Conservation (phyloP, 768 basidiomycete genomes). For the Gloeostereum incarnatum region DNA sequence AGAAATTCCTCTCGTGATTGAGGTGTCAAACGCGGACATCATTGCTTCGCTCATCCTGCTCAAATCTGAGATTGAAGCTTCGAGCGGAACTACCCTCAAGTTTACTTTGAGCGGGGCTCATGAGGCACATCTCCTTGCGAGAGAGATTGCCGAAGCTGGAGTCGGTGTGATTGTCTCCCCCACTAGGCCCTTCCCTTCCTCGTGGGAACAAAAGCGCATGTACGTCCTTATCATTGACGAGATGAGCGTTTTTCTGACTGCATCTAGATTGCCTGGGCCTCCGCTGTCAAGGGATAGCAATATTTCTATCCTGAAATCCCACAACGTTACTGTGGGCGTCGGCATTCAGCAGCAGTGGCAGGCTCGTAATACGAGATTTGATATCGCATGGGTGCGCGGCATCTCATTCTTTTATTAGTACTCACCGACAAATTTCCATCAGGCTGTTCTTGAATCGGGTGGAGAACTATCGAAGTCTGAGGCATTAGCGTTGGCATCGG, state of each 20-base stretch:
- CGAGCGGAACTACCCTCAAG: slow-evolving; percentile 28
- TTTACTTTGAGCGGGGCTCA: slow-evolving; percentile 47
- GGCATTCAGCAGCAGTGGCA: slow-evolving; percentile 46
- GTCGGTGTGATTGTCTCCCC: slow-evolving; percentile 67
- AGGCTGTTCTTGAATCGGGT: slow-evolving; percentile 14
- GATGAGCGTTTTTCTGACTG: background rate
- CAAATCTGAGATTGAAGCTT: slow-evolving; percentile 50
- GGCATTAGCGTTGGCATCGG: slow-evolving; percentile 28
- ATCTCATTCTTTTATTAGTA: background rate
- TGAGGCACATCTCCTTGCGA: slow-evolving; percentile 67
- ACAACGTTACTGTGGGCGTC: slow-evolving; percentile 64
- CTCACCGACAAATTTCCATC: background rate
- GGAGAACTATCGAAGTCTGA: slow-evolving; percentile 19
- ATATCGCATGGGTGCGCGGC: slow-evolving; percentile 61
- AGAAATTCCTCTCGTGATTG: slow-evolving; percentile 50
- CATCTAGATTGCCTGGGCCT: slow-evolving; percentile 29
- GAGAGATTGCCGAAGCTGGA: slow-evolving; percentile 55
- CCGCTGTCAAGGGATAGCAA: slow-evolving; percentile 41
- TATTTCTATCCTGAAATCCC: slow-evolving; percentile 41
- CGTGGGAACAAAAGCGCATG: slow-evolving; percentile 61
- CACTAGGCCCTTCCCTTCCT: slow-evolving; percentile 54
- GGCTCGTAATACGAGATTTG: slow-evolving; percentile 67
- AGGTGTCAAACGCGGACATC: slow-evolving; percentile 56
- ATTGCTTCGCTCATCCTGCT: slow-evolving; percentile 58
- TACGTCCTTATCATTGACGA: slow-evolving; percentile 16